Evolutionary conservation across 2,329 filamentous ascomycete genomes (phyloP), one percentile per base, ranked within the genome.

Genomic region (Trichoderma afroharzianum): DNA sequence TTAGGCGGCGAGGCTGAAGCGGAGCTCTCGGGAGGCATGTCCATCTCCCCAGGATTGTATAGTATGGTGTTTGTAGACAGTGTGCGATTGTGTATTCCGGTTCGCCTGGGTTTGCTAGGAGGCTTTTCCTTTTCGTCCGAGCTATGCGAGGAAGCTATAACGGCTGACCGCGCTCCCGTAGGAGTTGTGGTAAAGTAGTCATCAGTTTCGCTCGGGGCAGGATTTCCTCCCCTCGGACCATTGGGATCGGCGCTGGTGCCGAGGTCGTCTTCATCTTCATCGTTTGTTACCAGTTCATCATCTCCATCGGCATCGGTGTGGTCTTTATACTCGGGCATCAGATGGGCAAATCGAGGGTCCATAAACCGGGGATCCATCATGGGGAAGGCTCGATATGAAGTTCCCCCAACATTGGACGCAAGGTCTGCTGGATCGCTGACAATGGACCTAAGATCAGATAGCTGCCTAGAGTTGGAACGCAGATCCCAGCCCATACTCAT

Each of bases 271-370:
- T 91, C 87, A 36, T 90, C 89, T 71, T 95, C 92, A 70, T 94
- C 92, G 70, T 94, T 93, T 4, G 92, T 95, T 14, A 93, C 87
- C n/a, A 95, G 84, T 80, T 98, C 95, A 76, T 97, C 95, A 76
- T 98, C 95, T 0, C 94, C 93, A 78, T 97, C 94, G 7, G 91
- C 93, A 77, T 96, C 93, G 0, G 93, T 94, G 71, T 94, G 90
- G 58, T 88, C 86, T 74, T 86, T 87, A 64, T 85, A 82, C 28
- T 83, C 77, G 79, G 83, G 74, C 26, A 76, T 73, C 53, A 80
- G 73, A 33, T 75, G 73, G 4, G 76, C 71, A n/a, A 77, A 69
- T 1, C 67, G 55, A 62, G 67, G 57, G 21, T 69, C 67, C 67
- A 62, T 69, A 18, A 63, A 67, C 4, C 63, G 43, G 33, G 63